Evolutionary conservation across 1,284 basidiomycete species (phyloP).

Genomic region (Rhizopogon hawkerae): DNA sequence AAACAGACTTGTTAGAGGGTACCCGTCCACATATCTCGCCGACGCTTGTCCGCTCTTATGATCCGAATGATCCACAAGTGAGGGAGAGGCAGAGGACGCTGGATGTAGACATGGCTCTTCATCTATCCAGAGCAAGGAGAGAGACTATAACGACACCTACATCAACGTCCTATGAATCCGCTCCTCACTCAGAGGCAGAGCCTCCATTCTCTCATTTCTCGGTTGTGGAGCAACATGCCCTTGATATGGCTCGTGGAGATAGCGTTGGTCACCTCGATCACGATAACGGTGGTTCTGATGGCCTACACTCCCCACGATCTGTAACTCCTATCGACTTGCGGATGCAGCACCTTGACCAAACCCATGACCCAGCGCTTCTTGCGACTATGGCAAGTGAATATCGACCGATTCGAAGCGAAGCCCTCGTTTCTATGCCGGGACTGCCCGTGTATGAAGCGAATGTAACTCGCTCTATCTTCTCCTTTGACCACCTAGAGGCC

Average conservation of each 20-base stretch:
- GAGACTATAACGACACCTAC: conserved; percentile 41
- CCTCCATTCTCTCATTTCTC: conserved; percentile 34
- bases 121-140: conserved; percentile 66
- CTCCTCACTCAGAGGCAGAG: conserved; percentile 11
- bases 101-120: conserved; percentile 80
- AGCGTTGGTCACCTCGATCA: conserved; percentile 17
- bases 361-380: conserved; percentile 43
- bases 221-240: conserved; percentile 36
- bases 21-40: conserved; percentile 52
- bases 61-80: conserved; percentile 60
- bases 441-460: conserved; percentile 59
- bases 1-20: conserved; percentile 35
- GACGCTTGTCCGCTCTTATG: conserved; percentile 50
- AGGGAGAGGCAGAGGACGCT: conserved; percentile 75
- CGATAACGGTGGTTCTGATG: conserved; percentile 16
- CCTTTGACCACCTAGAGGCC: conserved; percentile 74
- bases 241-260: conserved; percentile 36
- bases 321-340: conserved; percentile 22
- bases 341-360: conserved; percentile 32
- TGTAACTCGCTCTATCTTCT: conserved; percentile 48
- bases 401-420: conserved; percentile 17
- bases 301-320: conserved; percentile 13
- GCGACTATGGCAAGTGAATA: conserved; percentile 24
- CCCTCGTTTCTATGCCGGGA: conserved; percentile 33
- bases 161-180: conserved; percentile 22